Conservation (phyloP, 2,329 filamentous ascomycete species). For the Beauveria caledonica region DNA sequence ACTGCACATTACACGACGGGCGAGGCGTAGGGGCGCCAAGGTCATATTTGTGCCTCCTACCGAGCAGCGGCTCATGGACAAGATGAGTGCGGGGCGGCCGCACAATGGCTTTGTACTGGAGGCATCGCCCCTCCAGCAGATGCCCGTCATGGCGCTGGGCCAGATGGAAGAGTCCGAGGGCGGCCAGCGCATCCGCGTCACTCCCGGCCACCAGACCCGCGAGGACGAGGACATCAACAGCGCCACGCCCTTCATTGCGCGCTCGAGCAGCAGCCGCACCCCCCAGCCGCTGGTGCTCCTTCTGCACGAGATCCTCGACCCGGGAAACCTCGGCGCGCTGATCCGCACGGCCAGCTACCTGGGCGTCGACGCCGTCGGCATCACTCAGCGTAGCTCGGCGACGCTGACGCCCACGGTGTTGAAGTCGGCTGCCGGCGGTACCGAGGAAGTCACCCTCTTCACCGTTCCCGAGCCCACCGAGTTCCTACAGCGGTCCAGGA, state of each 20-base stretch:
- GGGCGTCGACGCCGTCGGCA: slow-evolving; percentile 75
- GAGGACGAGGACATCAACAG: slow-evolving; percentile 74
- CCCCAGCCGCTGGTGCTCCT: slow-evolving; percentile 64
- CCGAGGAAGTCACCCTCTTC: slow-evolving; percentile 71
- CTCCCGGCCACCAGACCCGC: slow-evolving; percentile 56
- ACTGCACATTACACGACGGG: slow-evolving; percentile 35
- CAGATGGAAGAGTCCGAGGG: slow-evolving; percentile 34
- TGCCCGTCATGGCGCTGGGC: slow-evolving; percentile 55
- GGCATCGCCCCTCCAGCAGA: slow-evolving; percentile 69
- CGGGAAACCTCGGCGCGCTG: slow-evolving; percentile 84
- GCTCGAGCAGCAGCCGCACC: slow-evolving; percentile 22
- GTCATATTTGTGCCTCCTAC: slow-evolving; percentile 51
- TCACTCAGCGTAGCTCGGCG: slow-evolving; percentile 67
- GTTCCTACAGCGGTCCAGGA: slow-evolving; percentile 62
- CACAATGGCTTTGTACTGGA: slow-evolving; percentile 90
- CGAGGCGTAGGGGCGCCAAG: slow-evolving; percentile 40
- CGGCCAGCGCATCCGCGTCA: slow-evolving; percentile 47
- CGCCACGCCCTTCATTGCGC: slow-evolving; percentile 39
- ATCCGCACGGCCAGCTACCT: slow-evolving; percentile 83
- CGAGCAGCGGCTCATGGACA: slow-evolving; percentile 66
- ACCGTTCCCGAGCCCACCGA: slow-evolving; percentile 55
- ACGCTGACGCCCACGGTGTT: slow-evolving; percentile 68
- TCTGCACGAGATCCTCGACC: slow-evolving; percentile 71
- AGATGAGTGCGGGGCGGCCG: slow-evolving; percentile 71
- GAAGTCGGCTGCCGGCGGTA: slow-evolving; percentile 82